Evolutionary conservation across 176 grass and related monocot genomes (phyloP), one percentile per base, ranked within the genome.

Genomic region (Aegilops bicornis): DNA sequence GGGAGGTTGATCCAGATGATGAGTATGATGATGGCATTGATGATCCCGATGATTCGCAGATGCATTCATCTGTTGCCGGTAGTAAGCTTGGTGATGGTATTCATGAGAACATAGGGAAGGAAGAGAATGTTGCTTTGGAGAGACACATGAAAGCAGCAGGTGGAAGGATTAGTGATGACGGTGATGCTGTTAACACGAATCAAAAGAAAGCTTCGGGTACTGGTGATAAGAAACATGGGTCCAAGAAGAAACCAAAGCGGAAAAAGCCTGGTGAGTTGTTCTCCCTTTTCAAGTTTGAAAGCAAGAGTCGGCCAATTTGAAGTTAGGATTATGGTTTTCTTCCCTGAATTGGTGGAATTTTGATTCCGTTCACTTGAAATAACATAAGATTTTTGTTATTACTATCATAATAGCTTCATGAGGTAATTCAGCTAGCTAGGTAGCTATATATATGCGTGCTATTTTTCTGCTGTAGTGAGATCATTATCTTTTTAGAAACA

Each of bases 1-100:
- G 22, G 33, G 89, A 96, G 71, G 85, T 91, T 75, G 78, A 96
- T 89, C 92, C 92, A 16, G 92, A 93, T 83, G 97, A 98, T 83
- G 97, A 99, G 84, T 96, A 96, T 90, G 94, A 99, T 25, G 97
- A 99, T 78, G 94, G 92, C 10, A 91, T 94, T 5, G 94, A 94
- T 78, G 85, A 91, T 16, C 10, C 65, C 15, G 88, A 89, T 37
- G 90, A 94, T 81, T 24, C 82, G 63, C 85, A 84, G 9, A 8
- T 65, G 64, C 86, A 52, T 82, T 56, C 64, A 20, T 80, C 62
- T 77, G 86, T 85, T 80, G 82, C 31, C 39, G 78, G 86, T 64
- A 82, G 86, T 76, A 88, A 58, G 76, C 77, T 88, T 85, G 91
- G 78, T 72, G 89, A 77, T 74, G 81, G 61, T 37, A n/a, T 25